These are phyloP conservation scores for Paramecium octaurelia DNA, from an alignment of 73 alveolate genomes.

Conservation along the genomic window DNA sequence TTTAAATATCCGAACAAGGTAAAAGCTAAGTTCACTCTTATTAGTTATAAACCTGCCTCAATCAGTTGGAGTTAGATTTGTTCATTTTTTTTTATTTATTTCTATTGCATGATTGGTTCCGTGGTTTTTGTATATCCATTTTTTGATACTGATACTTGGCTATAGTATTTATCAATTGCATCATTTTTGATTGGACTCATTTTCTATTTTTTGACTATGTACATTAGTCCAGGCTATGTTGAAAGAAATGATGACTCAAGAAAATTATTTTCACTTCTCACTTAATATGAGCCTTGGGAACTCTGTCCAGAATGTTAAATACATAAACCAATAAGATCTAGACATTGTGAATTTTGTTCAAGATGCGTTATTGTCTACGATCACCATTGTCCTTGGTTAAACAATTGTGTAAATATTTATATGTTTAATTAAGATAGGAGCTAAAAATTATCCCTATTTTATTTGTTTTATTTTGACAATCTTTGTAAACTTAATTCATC, in stretches of 20 bases:
- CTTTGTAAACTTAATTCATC: not conserved
- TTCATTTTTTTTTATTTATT: slow-evolving; percentile 22
- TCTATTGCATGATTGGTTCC: not conserved
- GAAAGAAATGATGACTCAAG: slow-evolving; percentile 49
- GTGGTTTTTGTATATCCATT: slow-evolving; percentile 1
- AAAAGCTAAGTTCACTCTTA: slow-evolving; percentile 15
- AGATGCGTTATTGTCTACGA: slow-evolving; percentile 63
- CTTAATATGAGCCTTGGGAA: slow-evolving; percentile 55
- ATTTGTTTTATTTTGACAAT: not conserved
- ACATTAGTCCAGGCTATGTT: slow-evolving; percentile 72
- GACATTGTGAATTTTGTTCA: slow-evolving; percentile 53
- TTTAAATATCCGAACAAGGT: slow-evolving; percentile 8
- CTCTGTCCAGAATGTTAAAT: slow-evolving; percentile 16
- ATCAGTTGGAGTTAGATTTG: not conserved
- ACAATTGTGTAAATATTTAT: slow-evolving; percentile 67
- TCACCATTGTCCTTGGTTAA: slow-evolving; percentile 88
- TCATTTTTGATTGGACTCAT: slow-evolving; percentile 1
- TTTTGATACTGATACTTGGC: not conserved
- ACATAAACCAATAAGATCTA: slow-evolving; percentile 46
- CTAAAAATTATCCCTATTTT: slow-evolving; percentile 49
- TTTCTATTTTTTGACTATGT: slow-evolving; percentile 41
- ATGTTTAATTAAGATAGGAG: slow-evolving; percentile 65
- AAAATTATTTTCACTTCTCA: slow-evolving; percentile 42
- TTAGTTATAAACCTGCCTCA: slow-evolving; percentile 58
- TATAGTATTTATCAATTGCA: not conserved